Conservation (phyloP, 169 alveolate genomes). For the Plasmodium inui region DNA sequence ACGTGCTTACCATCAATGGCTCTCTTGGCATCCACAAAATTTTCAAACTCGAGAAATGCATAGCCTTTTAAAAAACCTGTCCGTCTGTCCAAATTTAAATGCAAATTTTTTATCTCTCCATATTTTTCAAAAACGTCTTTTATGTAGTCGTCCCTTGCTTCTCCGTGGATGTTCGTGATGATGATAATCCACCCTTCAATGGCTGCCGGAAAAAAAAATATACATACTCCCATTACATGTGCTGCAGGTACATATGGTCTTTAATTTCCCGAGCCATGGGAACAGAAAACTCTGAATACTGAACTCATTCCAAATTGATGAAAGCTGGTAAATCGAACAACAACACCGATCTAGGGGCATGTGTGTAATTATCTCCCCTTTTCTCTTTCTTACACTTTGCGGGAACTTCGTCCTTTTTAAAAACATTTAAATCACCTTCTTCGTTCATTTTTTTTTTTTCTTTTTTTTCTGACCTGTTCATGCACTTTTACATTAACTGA, state of each 20-base stretch:
- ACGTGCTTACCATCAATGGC: constrained; percentile 86
- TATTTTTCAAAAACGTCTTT: constrained; percentile 90
- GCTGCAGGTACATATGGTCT: background rate
- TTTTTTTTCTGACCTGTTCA: constrained; percentile 33
- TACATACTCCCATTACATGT: background rate
- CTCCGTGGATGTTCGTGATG: constrained; percentile 91
- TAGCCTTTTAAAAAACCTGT: constrained; percentile 95
- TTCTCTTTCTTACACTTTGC: constrained; percentile 74
- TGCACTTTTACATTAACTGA: background rate
- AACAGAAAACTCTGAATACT: background rate
- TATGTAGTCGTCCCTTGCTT: constrained; percentile 94
- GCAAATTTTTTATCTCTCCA: constrained; percentile 92
- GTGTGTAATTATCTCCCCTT: background rate
- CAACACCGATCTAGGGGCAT: background rate
- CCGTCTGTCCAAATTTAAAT: constrained; percentile 94
- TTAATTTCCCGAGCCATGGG: background rate
- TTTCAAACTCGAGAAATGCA: constrained; percentile 91
- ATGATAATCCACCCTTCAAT: constrained; percentile 93
- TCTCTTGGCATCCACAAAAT: constrained; percentile 86
- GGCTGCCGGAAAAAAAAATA: constrained; percentile 80
- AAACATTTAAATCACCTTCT: constrained; percentile 41
- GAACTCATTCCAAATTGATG: background rate
- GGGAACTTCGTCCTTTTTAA: constrained; percentile 68
- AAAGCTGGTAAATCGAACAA: background rate
- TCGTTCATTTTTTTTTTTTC: constrained; percentile 41